These are phyloP conservation scores for Amanita pallidorosea DNA, from an alignment of 768 basidiomycete genomes.

Conservation along the genomic window DNA sequence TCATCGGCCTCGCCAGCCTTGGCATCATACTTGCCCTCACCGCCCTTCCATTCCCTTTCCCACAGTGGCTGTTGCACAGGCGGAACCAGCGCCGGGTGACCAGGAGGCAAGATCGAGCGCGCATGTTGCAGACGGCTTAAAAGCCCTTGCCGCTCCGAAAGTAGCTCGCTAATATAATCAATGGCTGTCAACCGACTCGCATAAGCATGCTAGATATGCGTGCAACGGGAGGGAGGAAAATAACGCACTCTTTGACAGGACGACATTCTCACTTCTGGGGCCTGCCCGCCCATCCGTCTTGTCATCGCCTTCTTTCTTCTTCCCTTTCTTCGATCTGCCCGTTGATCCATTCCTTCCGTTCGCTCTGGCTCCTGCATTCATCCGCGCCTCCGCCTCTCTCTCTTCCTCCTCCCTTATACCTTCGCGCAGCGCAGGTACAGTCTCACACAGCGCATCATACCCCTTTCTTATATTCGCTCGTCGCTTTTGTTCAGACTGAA, in stretches of 20 bases:
- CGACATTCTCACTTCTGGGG: slow-evolving; percentile 84
- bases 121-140: slow-evolving; percentile 50
- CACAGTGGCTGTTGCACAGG: slow-evolving; percentile 38
- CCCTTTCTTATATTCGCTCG: slow-evolving; percentile 84
- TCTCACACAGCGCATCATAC: slow-evolving; percentile 80
- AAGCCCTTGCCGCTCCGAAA: slow-evolving; percentile 48
- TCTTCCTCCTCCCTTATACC: slow-evolving; percentile 74
- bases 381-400: slow-evolving; percentile 18
- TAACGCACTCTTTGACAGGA: slow-evolving; percentile 75
- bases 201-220: slow-evolving; percentile 2
- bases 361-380: slow-evolving; percentile 13
- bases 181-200: slow-evolving; percentile 45
- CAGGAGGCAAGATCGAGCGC: slow-evolving; percentile 40
- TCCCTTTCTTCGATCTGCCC: slow-evolving; percentile 27
- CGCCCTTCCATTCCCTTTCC: slow-evolving; percentile 83
- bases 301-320: slow-evolving; percentile 32
- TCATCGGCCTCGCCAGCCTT: slow-evolving; percentile 20
- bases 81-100: slow-evolving; percentile 45
- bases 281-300: slow-evolving; percentile 78
- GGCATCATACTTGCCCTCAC: slow-evolving; percentile 31
- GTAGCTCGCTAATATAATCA: slow-evolving; percentile 66
- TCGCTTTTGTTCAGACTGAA: slow-evolving; percentile 89
- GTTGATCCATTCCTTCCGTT: slow-evolving; percentile 25
- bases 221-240: slow-evolving; percentile 2
- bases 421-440: slow-evolving; percentile 72